Base-by-base conservation (phyloP, 352 stramenopile genomes). In the Pythium biforme region DNA sequence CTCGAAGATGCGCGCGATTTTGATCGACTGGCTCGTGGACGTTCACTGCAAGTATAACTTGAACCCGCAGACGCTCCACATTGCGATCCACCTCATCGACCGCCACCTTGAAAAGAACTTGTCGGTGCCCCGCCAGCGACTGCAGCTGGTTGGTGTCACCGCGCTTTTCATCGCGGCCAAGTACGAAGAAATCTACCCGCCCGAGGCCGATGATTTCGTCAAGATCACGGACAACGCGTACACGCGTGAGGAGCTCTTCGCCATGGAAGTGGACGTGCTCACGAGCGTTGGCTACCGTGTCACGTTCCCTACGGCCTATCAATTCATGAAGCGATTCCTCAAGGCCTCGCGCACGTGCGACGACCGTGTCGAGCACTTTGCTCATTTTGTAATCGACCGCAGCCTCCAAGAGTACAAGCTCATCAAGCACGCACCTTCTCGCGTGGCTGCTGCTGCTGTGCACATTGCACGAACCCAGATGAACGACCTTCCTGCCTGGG, bases 11-110 rank as follows among this genome's bases (percentile, higher is more conserved):
- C 88, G 97, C 46, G 90, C 97, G 20, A 99, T 99, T 57, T 87
- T 99, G 37, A 90, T 99, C 40, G 97, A 99, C 80, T 99, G 98
- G 98, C 88, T 99, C 33, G 93, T 99, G 8, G 87, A 95, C 41
- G 86, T 96, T 1, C 84, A 94, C 64, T 81, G 75, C 73, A 94
- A 95, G 73, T 96, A 94, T 64, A 74, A 81, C 25, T 29, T 96
- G 46, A 62, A 88, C 20, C 74, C 81, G 1, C 83, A 95, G 68
- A 95, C 86, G 19, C 68, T 96, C 23, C 86, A 95, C 66, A 88
- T 96, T 59, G 84, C 86, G n/a, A 73, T 93, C 48, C 78, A 89
- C 33, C 68, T 95, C 31, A 86, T 96, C 47, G 88, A 96, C 43
- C 77, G 73, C 46, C 90, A 90, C 68, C 72, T 96, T 40, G 82